phyloP scores from a whole-genome alignment of 106 monocot species.

The Phalaenopsis equestris region DNA sequence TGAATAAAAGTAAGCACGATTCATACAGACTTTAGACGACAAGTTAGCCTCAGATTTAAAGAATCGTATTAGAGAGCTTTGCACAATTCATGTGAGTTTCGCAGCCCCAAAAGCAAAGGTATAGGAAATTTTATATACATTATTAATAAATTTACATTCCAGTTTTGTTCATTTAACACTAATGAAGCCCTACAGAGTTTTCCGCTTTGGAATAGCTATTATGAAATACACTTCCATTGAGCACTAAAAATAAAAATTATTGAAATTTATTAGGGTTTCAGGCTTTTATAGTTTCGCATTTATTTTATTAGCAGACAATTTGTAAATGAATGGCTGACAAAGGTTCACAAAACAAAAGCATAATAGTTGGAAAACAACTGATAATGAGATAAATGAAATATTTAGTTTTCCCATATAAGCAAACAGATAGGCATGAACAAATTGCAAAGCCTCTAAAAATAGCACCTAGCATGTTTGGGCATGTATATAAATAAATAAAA shows the following conservation, averaged over 20 bases:
- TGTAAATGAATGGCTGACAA: no score
- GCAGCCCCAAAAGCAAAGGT: neutral
- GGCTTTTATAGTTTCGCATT: no score
- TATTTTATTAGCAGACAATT: no score
- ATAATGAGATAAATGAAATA: no score
- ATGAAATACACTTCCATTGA: neutral
- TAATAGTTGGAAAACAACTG: no score
- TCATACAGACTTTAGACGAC: neutral
- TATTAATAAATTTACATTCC: neutral
- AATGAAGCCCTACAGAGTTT: neutral
- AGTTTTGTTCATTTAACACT: neutral
- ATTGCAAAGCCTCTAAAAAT: no score
- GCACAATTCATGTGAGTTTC: neutral
- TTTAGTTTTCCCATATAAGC: no score
- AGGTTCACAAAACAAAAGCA: no score
- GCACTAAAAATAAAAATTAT: neutral
- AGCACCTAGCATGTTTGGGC: no score
- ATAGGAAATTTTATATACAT: neutral
- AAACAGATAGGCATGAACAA: no score
- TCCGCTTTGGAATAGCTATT: neutral
- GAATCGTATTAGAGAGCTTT: neutral
- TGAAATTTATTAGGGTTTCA: neutral
- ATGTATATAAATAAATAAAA: no score
- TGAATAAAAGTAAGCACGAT: neutral
- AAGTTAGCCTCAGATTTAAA: neutral